Base-by-base conservation (phyloP, 345 rosid genomes). In the Heritiera littoralis region DNA sequence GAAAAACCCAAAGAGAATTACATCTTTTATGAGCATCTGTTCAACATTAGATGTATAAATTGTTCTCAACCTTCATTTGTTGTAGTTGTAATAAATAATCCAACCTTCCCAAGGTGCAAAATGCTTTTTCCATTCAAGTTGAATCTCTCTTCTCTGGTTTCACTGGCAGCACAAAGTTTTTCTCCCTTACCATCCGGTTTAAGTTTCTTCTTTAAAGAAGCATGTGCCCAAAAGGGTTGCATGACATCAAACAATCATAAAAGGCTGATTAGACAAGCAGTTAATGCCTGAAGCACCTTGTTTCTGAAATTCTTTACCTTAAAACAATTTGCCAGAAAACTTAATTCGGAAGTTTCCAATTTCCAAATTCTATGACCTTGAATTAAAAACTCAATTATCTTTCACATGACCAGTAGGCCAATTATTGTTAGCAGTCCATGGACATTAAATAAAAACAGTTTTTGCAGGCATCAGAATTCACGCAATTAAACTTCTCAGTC, bases 401-500 rank as follows among this genome's bases (percentile, higher is more conserved):
- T 23, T 23, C 28, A 23, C 28, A 23, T 23, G 28, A 23, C 28
- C 28, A 23, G 28, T 23, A 15, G 58, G 73, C 67, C 61, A 61
- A 43, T 72, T 60, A 77, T 82, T 73, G 59, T 61, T 63, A 41
- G 51, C 67, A 55, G 28, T n/a, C 20, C 78, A 49, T 35, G 30
- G 75, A 64, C 30, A 30, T 20, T 52, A 32, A 40, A 30, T 71
- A 43, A 61, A 35, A 68, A 66, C 28, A 59, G 8, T 15, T 0
- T 49, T 14, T 10, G 82, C 55, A 59, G 74, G 79, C 71, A 77
- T 76, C 80, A 71, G 78, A 74, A 59, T 64, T 59, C 84, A 74
- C 56, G 54, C 35, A 77, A 81, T 65, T 41, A 20, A 76, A 68
- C 54, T 59, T 48, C 55, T 28, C 74, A 45, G 18, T 46, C 30